Base-by-base conservation (phyloP, 352 stramenopile genomes). In the Peronospora farinosa region DNA sequence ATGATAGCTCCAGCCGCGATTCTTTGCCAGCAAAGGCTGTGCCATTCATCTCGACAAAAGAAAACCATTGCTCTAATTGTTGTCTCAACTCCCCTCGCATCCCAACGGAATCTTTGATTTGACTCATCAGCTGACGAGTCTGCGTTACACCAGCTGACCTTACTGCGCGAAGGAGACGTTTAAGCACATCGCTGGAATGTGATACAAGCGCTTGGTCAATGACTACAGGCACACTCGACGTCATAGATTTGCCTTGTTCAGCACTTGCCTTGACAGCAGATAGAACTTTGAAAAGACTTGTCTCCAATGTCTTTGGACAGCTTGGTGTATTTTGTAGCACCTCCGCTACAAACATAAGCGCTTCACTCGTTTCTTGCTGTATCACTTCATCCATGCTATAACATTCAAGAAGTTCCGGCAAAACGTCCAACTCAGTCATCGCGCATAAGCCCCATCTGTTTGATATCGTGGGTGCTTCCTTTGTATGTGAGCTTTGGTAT, bases 1-100 rank as follows among this genome's bases (percentile, higher is more conserved):
- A 17, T 2, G 64, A 59, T 10, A 80, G 44, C 23, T 69, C 59
- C 12, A 75, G 16, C 8, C 66, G 67, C 4, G 60, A 67, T 53
- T 83, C 72, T 42, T 68, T 75, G 9, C 69, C 67, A 51, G 70
- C 51, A 23, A 54, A 59, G 10, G 53, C 33, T 35, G 41, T 10
- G 4, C 57, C 63, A 16, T 67, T 47, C 5, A 40, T 48, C 19
- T 74, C 57, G 27, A 76, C 44, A 59, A 67, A 64, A 2, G 48
- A 60, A 11, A 72, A 56, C 69, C 69, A 83, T 7, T 63, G 59
- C 49, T 68, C 40, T 1, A 79, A n/a, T 17, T 83, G 67, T 9
- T 66, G 60, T 25, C 57, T 37, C n/a, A 82, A 53, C 10, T 68
- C 44, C 9, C 17, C 28, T 7, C 78, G 28, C 7, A 33, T 60